Conservation (phyloP, 177 flowering plant species). For the Vitis hybrid region DNA sequence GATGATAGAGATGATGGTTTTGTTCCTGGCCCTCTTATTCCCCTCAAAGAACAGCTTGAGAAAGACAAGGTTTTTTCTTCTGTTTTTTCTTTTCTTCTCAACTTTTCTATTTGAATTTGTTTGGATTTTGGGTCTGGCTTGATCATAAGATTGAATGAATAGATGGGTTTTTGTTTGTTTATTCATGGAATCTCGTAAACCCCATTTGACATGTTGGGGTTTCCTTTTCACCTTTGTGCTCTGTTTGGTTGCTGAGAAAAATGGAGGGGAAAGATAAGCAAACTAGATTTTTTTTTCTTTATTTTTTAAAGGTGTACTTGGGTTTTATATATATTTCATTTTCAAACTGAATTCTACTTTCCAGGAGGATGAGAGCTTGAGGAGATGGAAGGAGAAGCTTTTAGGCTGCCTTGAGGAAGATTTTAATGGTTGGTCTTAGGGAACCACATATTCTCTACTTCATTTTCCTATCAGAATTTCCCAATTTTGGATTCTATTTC, state of each 20-base stretch:
- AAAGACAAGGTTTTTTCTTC: constrained; percentile 55
- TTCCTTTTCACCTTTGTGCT: background rate
- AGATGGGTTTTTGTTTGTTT: background rate
- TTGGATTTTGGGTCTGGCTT: background rate
- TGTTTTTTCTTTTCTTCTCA: background rate
- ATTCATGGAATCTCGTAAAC: too few species aligned
- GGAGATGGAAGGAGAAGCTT: constrained; percentile 76
- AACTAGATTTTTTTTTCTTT: background rate
- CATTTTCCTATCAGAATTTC: background rate
- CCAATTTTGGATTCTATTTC: background rate
- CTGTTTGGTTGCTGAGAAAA: constrained; percentile 3
- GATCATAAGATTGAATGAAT: too few species aligned
- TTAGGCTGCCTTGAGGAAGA: constrained; percentile 59
- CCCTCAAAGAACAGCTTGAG: constrained; percentile 66
- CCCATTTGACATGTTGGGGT: too few species aligned
- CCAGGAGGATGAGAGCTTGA: constrained; percentile 80
- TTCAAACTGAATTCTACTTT: background rate
- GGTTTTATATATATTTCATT: background rate
- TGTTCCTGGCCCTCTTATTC: constrained; percentile 56
- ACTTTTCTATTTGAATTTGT: background rate
- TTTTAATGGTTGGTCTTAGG: constrained; percentile 33
- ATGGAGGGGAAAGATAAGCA: background rate
- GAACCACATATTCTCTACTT: too few species aligned
- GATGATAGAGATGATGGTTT: constrained; percentile 32
- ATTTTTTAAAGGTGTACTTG: background rate